Percentiles rank a stretch among this genome's conserved stretches.
These are phyloP conservation scores for Cercospora sp. DNA, from an alignment of 2,329 filamentous ascomycete species.

Conservation along the genomic window DNA sequence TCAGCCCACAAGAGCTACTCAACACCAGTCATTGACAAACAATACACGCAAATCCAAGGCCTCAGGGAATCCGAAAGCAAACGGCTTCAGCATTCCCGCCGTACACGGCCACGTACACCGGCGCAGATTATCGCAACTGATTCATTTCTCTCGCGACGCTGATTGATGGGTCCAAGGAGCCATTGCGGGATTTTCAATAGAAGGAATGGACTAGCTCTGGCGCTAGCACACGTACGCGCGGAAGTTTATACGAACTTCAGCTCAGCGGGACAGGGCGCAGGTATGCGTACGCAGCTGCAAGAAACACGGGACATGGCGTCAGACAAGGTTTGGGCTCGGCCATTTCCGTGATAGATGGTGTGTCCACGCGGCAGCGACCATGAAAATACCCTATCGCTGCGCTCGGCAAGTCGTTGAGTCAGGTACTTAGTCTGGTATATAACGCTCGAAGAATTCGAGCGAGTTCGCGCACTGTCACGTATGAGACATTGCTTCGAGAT, in stretches of 20 bases:
- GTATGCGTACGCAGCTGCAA: not conserved
- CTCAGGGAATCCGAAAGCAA: conserved; percentile 2
- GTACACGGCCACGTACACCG: conserved; percentile 16
- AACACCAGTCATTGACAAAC: not conserved
- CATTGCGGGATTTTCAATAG: not conserved
- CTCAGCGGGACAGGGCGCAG: not conserved
- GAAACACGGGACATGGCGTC: not conserved
- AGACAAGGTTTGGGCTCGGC: conserved; percentile 1
- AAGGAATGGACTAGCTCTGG: not conserved
- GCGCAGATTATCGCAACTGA: conserved; percentile 18
- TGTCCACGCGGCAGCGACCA: not conserved
- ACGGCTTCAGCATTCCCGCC: conserved; percentile 14
- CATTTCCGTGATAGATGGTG: not conserved
- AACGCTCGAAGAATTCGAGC: no score
- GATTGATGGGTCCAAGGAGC: not conserved
- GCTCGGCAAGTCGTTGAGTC: no score
- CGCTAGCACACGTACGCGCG: not conserved
- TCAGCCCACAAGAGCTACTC: conserved; percentile 2
- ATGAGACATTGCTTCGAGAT: no score
- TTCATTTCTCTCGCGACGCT: conserved; percentile 16
- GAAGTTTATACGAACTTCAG: not conserved
- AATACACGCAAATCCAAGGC: not conserved
- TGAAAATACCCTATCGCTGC: no score
- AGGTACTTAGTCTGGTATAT: no score
- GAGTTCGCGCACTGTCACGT: no score